Evolutionary conservation across 2,329 filamentous ascomycete species (phyloP).

Genomic region (Trichoderma sp.): DNA sequence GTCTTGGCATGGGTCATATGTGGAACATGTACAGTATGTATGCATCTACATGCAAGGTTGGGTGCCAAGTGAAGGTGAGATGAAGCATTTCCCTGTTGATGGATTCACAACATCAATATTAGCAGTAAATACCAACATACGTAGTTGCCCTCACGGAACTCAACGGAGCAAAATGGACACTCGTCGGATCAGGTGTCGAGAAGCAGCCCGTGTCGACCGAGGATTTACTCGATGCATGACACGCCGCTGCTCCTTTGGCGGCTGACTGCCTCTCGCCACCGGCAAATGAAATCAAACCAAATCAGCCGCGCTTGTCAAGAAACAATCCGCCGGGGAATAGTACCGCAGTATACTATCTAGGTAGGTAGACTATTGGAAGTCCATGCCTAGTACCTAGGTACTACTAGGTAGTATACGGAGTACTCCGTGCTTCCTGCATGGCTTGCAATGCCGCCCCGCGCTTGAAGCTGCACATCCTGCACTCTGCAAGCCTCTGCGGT

Average conservation of each 20-base stretch:
- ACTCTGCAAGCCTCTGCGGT: slow-evolving; percentile 4
- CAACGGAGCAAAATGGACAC: not conserved
- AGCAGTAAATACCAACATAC: no score
- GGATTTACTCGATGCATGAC: not conserved
- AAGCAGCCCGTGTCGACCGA: not conserved
- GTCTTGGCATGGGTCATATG: not conserved
- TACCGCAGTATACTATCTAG: no score
- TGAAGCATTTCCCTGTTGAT: not conserved
- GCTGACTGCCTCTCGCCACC: not conserved
- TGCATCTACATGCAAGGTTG: not conserved
- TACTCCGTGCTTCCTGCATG: not conserved
- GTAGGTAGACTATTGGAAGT: no score
- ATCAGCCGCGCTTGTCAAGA: not conserved
- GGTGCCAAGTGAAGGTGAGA: not conserved
- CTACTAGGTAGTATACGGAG: no score
- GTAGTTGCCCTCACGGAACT: not conserved
- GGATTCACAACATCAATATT: not conserved
- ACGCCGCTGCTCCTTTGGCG: not conserved
- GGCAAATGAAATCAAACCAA: not conserved
- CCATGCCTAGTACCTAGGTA: no score
- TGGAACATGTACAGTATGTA: not conserved
- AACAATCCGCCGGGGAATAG: no score
- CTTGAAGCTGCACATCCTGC: not conserved
- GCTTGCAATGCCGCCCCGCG: not conserved
- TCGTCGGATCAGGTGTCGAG: not conserved